Evolutionary conservation across 305 asterid genomes (phyloP).

Genomic region (Fraxinus platypoda): DNA sequence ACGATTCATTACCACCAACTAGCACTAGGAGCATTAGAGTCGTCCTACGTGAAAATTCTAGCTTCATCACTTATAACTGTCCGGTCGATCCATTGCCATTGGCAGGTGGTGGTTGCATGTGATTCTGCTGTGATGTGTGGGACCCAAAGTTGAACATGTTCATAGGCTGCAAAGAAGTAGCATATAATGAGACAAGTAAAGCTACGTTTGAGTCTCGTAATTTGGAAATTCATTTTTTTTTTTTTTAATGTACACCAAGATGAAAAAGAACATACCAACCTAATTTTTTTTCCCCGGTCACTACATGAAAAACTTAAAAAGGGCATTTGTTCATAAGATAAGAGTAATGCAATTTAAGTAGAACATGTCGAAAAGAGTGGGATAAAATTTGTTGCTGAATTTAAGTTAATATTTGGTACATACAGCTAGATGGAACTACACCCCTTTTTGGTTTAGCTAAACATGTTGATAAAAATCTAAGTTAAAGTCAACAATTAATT

Average conservation of each 20-base stretch:
- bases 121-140: conserved; percentile 41
- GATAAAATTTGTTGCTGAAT: not conserved
- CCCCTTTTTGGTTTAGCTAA: not conserved
- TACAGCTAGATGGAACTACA: not conserved
- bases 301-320: not conserved
- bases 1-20: not conserved
- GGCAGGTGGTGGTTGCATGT: conserved; percentile 33
- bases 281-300: too few species aligned
- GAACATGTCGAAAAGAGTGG: not conserved
- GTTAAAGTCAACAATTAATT: too few species aligned
- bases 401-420: not conserved
- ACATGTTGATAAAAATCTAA: too few species aligned
- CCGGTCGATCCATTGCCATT: conserved; percentile 32
- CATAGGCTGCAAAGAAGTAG: conserved; percentile 38
- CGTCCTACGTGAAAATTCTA: not conserved
- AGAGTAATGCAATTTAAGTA: not conserved
- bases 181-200: not conserved
- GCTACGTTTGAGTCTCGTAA: too few species aligned
- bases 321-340: not conserved
- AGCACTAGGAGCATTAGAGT: not conserved
- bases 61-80: not conserved
- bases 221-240: too few species aligned
- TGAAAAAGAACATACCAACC: not conserved
- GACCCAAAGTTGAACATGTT: conserved; percentile 57
- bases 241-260: not conserved